Evolutionary conservation across 2,329 filamentous ascomycete genomes (phyloP).

Genomic region (Volutella citrinella): DNA sequence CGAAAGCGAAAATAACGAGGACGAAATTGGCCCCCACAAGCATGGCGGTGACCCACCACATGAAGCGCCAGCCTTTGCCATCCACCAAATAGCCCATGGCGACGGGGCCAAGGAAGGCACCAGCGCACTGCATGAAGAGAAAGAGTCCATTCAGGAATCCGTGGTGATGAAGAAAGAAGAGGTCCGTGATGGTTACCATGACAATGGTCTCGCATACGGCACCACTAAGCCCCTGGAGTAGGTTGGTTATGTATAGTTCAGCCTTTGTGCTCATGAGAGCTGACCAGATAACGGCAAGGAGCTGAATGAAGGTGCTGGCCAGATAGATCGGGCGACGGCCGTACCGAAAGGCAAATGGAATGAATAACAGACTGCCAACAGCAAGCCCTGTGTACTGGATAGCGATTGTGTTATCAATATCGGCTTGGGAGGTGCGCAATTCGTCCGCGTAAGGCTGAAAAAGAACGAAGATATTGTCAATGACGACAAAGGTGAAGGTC

Average conservation of each 20-base stretch:
- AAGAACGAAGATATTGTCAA: too few species aligned
- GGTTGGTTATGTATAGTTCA: conserved; percentile 14
- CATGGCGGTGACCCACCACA: conserved; percentile 20
- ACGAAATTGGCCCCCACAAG: conserved; percentile 1
- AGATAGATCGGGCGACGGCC: too few species aligned
- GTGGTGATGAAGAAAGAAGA: conserved; percentile 30
- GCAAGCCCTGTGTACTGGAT: too few species aligned
- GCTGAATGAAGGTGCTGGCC: not conserved
- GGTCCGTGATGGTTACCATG: conserved; percentile 34
- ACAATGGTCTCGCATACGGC: conserved; percentile 36
- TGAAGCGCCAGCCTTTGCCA: conserved; percentile 26
- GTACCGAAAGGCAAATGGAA: too few species aligned
- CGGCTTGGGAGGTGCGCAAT: too few species aligned
- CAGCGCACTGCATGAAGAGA: conserved; percentile 24
- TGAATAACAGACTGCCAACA: too few species aligned
- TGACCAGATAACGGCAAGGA: conserved; percentile 10
- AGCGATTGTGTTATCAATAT: too few species aligned
- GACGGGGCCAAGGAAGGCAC: conserved; percentile 21
- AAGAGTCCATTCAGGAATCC: conserved; percentile 28
- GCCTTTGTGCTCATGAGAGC: conserved; percentile 11
- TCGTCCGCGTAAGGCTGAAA: too few species aligned
- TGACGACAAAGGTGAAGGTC: not conserved
- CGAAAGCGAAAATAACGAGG: conserved; percentile 1
- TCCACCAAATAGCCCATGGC: conserved; percentile 17
- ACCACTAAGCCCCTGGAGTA: conserved; percentile 31